phyloP scores from a whole-genome alignment of 345 rosid species.

The Excoecaria cochinchinensis region DNA sequence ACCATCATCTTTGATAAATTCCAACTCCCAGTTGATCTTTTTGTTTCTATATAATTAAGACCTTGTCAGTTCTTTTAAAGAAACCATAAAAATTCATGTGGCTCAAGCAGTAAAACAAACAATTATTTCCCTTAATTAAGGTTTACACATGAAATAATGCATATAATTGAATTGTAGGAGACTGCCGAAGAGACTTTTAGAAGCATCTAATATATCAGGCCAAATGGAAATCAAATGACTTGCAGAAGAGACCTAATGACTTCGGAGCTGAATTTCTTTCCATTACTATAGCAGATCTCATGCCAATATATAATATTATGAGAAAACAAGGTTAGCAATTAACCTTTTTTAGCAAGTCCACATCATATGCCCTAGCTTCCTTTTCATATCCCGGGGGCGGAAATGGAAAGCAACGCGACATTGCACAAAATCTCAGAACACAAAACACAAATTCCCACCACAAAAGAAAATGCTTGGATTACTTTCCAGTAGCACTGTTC shows the following conservation, averaged over 20 bases:
- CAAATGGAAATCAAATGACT: too few species aligned
- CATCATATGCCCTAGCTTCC: slow-evolving; percentile 9
- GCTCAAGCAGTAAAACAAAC: background rate
- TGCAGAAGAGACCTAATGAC: too few species aligned
- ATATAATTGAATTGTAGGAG: background rate
- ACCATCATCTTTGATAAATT: background rate
- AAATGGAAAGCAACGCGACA: slow-evolving; percentile 24
- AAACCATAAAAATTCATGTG: background rate
- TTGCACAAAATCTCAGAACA: slow-evolving; percentile 8
- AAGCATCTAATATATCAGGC: slow-evolving; percentile 2
- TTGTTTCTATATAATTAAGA: background rate
- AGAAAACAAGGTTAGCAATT: slow-evolving; percentile 2
- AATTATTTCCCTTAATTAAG: background rate
- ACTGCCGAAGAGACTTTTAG: background rate
- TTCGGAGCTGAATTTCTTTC: background rate
- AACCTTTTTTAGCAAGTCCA: slow-evolving; percentile 20
- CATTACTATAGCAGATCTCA: slow-evolving; percentile 10
- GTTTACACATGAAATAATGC: background rate
- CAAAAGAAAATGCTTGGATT: slow-evolving; percentile 9
- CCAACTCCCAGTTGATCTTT: slow-evolving; percentile 6
- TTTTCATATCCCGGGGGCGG: slow-evolving; percentile 22
- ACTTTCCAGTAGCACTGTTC: slow-evolving; percentile 14
- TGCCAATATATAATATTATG: background rate
- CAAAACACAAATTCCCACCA: background rate
- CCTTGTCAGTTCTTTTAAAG: background rate